These are phyloP conservation scores for Dendrocalamus latiflorus DNA, from an alignment of 202 grass and related monocot genomes.

Conservation along the genomic window DNA sequence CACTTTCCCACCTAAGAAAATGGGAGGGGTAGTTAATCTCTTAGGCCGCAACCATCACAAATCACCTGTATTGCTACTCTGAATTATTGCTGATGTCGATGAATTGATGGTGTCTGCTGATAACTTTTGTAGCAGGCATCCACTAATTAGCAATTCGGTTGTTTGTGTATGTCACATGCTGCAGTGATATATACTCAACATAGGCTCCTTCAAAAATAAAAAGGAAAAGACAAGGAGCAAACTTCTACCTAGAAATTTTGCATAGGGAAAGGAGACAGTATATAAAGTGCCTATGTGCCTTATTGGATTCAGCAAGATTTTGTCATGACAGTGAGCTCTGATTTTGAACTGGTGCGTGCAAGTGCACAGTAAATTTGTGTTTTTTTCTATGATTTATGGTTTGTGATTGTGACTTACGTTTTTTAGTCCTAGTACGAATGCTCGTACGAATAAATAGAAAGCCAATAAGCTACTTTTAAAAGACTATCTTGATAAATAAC, in stretches of 20 bases:
- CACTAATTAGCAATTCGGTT: background rate
- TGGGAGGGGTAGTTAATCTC: no score
- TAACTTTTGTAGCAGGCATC: background rate
- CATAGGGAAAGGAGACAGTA: background rate
- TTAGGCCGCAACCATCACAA: no score
- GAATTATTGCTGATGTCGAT: background rate
- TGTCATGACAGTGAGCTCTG: conserved; percentile 2
- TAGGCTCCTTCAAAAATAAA: background rate
- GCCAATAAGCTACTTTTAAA: no score
- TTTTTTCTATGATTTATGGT: no score
- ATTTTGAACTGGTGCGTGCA: background rate
- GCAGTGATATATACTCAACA: background rate
- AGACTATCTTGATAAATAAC: no score
- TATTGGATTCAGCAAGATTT: conserved; percentile 25
- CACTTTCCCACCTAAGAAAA: no score
- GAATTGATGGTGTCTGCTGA: background rate
- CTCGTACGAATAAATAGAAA: no score
- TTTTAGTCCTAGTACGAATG: no score
- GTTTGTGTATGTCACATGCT: background rate
- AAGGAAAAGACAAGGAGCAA: background rate
- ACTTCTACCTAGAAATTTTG: background rate
- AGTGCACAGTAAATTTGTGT: background rate
- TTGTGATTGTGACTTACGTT: accelerated
- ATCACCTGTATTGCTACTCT: no score
- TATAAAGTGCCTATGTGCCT: background rate